Evolutionary conservation across 805 yeast genomes (phyloP), one percentile per base, ranked within the genome.

Genomic region (Hanseniaspora meyeri): DNA sequence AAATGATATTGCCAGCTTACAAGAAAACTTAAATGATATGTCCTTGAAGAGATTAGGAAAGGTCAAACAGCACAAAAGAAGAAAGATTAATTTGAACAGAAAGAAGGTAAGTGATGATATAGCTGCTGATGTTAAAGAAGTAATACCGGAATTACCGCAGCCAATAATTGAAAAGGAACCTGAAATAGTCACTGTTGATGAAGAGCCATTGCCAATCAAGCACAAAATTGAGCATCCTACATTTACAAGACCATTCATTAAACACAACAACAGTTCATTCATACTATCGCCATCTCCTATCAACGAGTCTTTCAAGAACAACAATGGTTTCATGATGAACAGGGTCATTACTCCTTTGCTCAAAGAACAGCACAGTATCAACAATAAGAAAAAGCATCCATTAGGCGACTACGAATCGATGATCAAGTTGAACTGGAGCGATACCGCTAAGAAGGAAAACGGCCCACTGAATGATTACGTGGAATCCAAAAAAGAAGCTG

Each of bases 1-100:
- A 34, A 57, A 58, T 37, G 61, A 64, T n/a, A 67, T 69, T 31
- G 64, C 70, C 1, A 57, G 60, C 4, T 64, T 69, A 46, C 72
- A 69, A 57, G 62, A 63, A 48, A 63, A 65, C 34, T 61, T 69
- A 17, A 67, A 62, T 52, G 68, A 66, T 56, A 62, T 70, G 59
- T 60, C 51, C 3, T 46, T 53, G 20, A 53, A 64, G 43, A 59
- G 64, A 47, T 48, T 57, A 20, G 66, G 66, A 31, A 64, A 64
- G 45, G 62, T 59, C 43, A 61, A 58, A 14, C 60, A 59, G 36
- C 64, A 68, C n/a, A 65, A 64, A 53, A 64, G 70, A 60, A 63
- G 72, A 52, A 66, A 63, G 32, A 62, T 69, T 4, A 65, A 58
- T 40, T 46, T 66, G 34, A 61, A 59, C 12, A 59, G 54, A 29